These are phyloP conservation scores for rapeseed (Brassica napus) DNA, from an alignment of 345 rosid genomes.

Conservation along the genomic window DNA sequence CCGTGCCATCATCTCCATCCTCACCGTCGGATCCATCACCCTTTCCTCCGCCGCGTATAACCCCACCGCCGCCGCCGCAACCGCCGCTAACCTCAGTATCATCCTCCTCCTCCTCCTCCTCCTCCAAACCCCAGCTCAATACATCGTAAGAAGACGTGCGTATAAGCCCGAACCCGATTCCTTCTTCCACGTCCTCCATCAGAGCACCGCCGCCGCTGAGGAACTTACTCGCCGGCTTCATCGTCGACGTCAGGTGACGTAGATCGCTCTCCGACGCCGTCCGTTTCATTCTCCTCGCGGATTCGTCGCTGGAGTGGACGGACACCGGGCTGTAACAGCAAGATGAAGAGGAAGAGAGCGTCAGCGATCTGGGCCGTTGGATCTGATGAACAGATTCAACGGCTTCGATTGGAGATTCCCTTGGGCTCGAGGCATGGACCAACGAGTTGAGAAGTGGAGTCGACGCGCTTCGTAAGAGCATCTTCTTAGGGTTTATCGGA, in stretches of 20 bases:
- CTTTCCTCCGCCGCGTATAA: constrained; percentile 47
- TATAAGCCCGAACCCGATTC: constrained; percentile 29
- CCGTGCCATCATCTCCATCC: constrained; percentile 40
- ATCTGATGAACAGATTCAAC: constrained; percentile 41
- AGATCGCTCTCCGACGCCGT: constrained; percentile 66
- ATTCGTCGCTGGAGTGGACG: constrained; percentile 30
- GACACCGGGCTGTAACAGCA: constrained; percentile 43
- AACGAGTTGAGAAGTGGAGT: constrained; percentile 69
- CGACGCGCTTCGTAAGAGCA: constrained; percentile 81
- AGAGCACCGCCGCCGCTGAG: constrained; percentile 31
- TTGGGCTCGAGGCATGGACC: constrained; percentile 44
- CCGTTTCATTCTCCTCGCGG: constrained; percentile 47
- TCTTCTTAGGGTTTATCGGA: constrained; percentile 9
- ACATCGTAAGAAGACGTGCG: constrained; percentile 25
- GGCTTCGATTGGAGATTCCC: constrained; percentile 50
- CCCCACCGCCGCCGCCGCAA: constrained; percentile 51
- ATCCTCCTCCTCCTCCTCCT: neutral
- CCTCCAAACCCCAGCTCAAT: constrained; percentile 27
- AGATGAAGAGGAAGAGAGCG: constrained; percentile 45
- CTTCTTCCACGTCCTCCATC: constrained; percentile 47
- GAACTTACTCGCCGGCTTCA: constrained; percentile 20
- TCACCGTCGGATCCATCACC: constrained; percentile 49
- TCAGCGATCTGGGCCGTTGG: constrained; percentile 39
- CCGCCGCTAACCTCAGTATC: constrained; percentile 34
- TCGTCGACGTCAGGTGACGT: constrained; percentile 42